A percentile compares a stretch with the other conserved stretches of the same genome.
Conservation (phyloP, 192 early-diverging fungal species). For the Ambispora gerdemannii region DNA sequence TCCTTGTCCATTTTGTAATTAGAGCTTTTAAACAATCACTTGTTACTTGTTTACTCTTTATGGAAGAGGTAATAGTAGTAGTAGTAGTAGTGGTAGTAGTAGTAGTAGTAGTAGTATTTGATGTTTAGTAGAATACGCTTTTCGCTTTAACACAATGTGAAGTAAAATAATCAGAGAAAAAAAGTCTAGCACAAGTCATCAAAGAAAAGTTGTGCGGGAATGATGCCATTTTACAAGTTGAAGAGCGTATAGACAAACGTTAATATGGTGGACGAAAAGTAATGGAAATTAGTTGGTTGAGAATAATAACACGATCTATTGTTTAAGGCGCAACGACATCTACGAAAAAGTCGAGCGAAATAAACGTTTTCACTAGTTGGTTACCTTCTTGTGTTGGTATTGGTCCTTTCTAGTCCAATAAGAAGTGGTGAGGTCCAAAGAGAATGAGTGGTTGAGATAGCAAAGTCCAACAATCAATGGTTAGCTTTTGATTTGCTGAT, state of each 20-base stretch:
- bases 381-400: constrained; percentile 32
- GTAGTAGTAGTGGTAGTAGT: too few relatives aligned
- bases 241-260: neutral
- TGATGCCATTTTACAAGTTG: too few relatives aligned
- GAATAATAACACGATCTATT: too few relatives aligned
- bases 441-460: constrained; percentile 30
- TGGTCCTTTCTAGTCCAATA: constrained; percentile 34
- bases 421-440: constrained; percentile 30
- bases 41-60: too few relatives aligned
- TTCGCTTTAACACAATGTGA: neutral
- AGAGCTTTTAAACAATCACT: too few relatives aligned
- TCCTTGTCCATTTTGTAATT: constrained; percentile 24
- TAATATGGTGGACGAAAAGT: neutral
- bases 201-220: too few relatives aligned
- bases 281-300: neutral
- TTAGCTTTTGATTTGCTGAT: constrained; percentile 25
- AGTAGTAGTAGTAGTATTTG: too few relatives aligned
- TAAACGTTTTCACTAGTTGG: neutral
- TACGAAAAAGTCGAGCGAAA: neutral
- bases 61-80: neutral
- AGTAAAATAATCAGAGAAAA: neutral
- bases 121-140: too few relatives aligned
- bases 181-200: too few relatives aligned
- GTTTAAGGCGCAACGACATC: too few relatives aligned
- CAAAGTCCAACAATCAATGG: constrained; percentile 22